A percentile compares a stretch with the other conserved stretches of the same genome.
Evolutionary conservation across 306 rosid species (phyloP).

Genomic region (Oemleria cerasiformis): DNA sequence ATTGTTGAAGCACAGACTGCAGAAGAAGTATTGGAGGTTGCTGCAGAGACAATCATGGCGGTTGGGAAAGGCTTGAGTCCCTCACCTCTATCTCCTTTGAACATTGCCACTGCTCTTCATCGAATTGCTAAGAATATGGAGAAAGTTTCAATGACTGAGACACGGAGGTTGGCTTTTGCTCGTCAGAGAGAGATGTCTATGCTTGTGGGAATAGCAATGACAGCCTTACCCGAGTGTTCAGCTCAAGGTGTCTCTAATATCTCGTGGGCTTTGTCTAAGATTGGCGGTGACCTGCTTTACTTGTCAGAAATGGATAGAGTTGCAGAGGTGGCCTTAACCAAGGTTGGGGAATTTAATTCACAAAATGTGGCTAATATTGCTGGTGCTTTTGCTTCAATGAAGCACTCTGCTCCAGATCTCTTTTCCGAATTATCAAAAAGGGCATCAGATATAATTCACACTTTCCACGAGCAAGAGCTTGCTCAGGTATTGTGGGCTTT

Average conservation of each 20-base stretch:
- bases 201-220: slow-evolving; percentile 87
- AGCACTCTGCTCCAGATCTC: slow-evolving; percentile 80
- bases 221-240: slow-evolving; percentile 77
- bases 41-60: slow-evolving; percentile 65
- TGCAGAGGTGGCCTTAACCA: slow-evolving; percentile 78
- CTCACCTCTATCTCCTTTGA: slow-evolving; percentile 85
- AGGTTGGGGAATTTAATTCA: slow-evolving; percentile 71
- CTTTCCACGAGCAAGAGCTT: slow-evolving; percentile 87
- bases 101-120: slow-evolving; percentile 91
- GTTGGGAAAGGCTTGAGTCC: slow-evolving; percentile 89
- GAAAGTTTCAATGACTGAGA: slow-evolving; percentile 59
- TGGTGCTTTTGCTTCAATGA: slow-evolving; percentile 95
- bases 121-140: slow-evolving; percentile 96
- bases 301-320: slow-evolving; percentile 93
- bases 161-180: slow-evolving; percentile 78
- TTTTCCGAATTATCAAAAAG: slow-evolving; percentile 57
- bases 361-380: slow-evolving; percentile 89
- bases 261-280: slow-evolving; percentile 89
- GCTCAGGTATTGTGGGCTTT: slow-evolving; percentile 96
- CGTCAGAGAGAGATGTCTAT: slow-evolving; percentile 88
- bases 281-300: slow-evolving; percentile 85
- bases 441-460: slow-evolving; percentile 64
- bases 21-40: slow-evolving; percentile 71
- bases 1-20: slow-evolving; percentile 80
- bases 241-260: slow-evolving; percentile 89